phyloP scores from a whole-genome alignment of 768 basidiomycete species.

The Pseudohyphozyma bogoriensis region DNA sequence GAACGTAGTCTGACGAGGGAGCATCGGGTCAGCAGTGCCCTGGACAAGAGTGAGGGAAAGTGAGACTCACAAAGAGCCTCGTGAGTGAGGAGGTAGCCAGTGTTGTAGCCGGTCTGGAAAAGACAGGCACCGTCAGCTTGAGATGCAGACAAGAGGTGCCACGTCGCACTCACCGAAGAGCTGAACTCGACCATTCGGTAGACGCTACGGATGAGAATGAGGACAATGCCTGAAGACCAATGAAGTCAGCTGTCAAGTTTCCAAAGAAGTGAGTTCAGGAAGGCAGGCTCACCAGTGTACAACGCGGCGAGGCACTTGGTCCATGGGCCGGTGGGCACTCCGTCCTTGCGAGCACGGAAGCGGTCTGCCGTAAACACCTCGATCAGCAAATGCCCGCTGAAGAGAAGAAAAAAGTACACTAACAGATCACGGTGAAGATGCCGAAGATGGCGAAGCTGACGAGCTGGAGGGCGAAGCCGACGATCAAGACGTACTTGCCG shows the following conservation, averaged over 20 bases:
- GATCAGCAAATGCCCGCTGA: too few relatives aligned
- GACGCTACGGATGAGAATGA: constrained; percentile 10
- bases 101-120: constrained; percentile 9
- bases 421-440: constrained; percentile 17
- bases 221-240: neutral
- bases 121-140: constrained; percentile 19
- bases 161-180: too few relatives aligned
- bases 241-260: neutral
- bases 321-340: constrained; percentile 12
- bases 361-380: constrained; percentile 4
- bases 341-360: constrained; percentile 5
- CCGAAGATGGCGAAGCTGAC: constrained; percentile 20
- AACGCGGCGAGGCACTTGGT: constrained; percentile 19
- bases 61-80: constrained; percentile 16
- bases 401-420: neutral
- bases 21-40: neutral
- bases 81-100: constrained; percentile 10
- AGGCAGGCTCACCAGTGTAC: constrained; percentile 10
- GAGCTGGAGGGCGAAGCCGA: constrained; percentile 22
- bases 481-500: constrained; percentile 21
- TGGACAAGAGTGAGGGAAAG: too few relatives aligned
- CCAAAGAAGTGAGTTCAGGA: neutral
- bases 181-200: too few relatives aligned
- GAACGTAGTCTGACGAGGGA: neutral
- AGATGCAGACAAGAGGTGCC: too few relatives aligned